Base-by-base conservation (phyloP, 2,329 filamentous ascomycete genomes). In the Epichloe sp. region DNA sequence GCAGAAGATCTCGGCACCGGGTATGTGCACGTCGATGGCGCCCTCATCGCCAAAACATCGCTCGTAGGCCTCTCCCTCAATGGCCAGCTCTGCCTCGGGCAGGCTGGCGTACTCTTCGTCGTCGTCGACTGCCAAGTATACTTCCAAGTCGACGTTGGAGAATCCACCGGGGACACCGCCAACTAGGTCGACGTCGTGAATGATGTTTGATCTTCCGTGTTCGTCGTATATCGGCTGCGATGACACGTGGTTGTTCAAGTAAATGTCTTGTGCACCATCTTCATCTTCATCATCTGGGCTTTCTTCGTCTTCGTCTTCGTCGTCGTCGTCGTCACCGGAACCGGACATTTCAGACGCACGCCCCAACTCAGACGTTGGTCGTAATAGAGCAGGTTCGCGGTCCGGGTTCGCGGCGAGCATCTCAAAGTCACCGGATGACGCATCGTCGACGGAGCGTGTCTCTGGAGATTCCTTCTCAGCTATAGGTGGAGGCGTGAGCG, bases 1-100 rank as follows among this genome's bases (percentile, higher is more conserved):
- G 41, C 47, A 55, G 35, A 53, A 56, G 5, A 54, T 35, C 11
- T 56, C 47, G 7, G 51, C 48, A 3, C 54, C 60, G 3, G 53
- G 51, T 10, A 68, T 53, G 40, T 65, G 60, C 3, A 67, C 44
- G 2, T 65, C 62, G 2, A 66, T 46, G 2, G 55, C 59, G 0
- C 54, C 63, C 0, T 52, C 53, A 4, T 53, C 40, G 0, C 55
- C 56, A 31, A 58, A 60, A n/a, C 59, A 54, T 11, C 54, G 44
- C 46, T 62, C 60, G 14, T 58, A 67, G 0, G 48, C 55, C 1
- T 61, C 57, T 5, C 58, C 58, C 8, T 68, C 63, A 3, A 68
- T 47, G 1, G 56, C 56, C 15, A 68, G 44, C 48, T 68, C 65
- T 36, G 60, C 51, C 47, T 63, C 60, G 0, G 62, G 65, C 11